phyloP scores from a whole-genome alignment of 495 filamentous ascomycete genomes.

The Talaromyces stipitatus region DNA sequence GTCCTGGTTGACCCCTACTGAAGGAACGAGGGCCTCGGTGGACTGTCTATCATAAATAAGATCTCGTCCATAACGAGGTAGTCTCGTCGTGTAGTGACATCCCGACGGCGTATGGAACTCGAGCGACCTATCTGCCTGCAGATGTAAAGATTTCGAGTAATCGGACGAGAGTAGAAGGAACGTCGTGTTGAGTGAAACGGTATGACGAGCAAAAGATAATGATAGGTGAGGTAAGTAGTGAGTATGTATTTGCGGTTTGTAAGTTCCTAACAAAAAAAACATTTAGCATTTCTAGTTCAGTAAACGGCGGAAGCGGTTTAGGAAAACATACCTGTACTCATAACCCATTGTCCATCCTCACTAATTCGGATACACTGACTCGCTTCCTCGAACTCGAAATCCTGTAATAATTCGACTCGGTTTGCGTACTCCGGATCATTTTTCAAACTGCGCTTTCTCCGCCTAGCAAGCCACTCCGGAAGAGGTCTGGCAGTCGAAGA shows the following conservation, averaged over 20 bases:
- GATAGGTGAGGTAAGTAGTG: conserved; percentile 91
- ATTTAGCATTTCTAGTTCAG: conserved; percentile 7
- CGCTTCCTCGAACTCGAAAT: conserved; percentile 99
- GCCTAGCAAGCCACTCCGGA: conserved; percentile 89
- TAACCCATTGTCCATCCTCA: conserved; percentile 96
- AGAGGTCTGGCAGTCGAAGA: conserved; percentile 83
- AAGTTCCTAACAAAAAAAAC: conserved; percentile 45
- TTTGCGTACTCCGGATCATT: conserved; percentile 88
- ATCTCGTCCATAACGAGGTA: conserved; percentile 89
- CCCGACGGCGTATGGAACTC: conserved; percentile 92
- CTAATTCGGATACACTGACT: conserved; percentile 84
- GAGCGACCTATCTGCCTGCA: conserved; percentile 84
- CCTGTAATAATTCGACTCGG: conserved; percentile 89
- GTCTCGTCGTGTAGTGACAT: conserved; percentile 76
- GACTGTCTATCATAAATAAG: conserved; percentile 77
- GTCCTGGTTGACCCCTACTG: conserved; percentile 79
- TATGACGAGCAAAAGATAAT: conserved; percentile 87
- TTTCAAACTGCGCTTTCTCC: conserved; percentile 88
- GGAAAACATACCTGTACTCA: conserved; percentile 72
- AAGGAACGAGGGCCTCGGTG: conserved; percentile 78
- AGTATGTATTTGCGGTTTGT: conserved; percentile 96
- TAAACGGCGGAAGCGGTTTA: background rate
- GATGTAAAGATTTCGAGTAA: conserved; percentile 89
- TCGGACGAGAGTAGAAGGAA: conserved; percentile 89
- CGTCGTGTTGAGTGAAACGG: conserved; percentile 84